These are phyloP conservation scores for Macaranga tanarius DNA, from an alignment of 441 rosid species.

Conservation along the genomic window DNA sequence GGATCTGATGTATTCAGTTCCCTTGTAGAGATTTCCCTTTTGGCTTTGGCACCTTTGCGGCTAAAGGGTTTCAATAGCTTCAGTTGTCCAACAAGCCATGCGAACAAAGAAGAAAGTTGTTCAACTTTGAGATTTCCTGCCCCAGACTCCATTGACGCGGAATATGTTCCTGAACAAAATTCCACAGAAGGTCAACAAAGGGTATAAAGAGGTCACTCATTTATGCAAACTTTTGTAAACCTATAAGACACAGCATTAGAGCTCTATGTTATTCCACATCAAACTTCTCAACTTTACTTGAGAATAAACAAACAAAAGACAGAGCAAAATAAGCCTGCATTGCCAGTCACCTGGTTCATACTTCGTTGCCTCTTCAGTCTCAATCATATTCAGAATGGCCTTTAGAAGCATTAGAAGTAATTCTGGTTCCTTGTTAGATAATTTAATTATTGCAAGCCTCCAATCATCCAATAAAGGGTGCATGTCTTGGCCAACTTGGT, in stretches of 20 bases:
- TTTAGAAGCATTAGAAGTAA: conserved; percentile 65
- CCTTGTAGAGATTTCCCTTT: conserved; percentile 28
- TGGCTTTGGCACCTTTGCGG: conserved; percentile 31
- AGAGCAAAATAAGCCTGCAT: neutral
- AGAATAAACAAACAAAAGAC: conserved; percentile 5
- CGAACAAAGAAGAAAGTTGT: conserved; percentile 55
- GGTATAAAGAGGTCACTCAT: neutral
- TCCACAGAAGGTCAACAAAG: conserved; percentile 12
- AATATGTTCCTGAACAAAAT: conserved; percentile 32
- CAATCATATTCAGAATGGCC: conserved; percentile 59
- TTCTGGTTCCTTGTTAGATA: conserved; percentile 78
- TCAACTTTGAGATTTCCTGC: conserved; percentile 39
- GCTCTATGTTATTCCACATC: neutral
- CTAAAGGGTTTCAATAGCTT: conserved; percentile 44
- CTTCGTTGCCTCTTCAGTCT: conserved; percentile 43
- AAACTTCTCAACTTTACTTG: neutral
- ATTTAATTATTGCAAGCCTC: conserved; percentile 56
- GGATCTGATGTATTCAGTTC: conserved; percentile 37
- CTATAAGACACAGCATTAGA: neutral
- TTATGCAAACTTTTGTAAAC: neutral
- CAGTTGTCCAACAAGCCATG: conserved; percentile 67
- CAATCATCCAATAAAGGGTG: conserved; percentile 49
- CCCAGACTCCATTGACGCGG: conserved; percentile 27
- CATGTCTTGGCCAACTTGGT: conserved; percentile 33
- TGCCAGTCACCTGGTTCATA: conserved; percentile 47